Evolutionary conservation across 768 basidiomycete species (phyloP), one percentile per base, ranked within the genome.

Genomic region (Pleurotus sapidus): DNA sequence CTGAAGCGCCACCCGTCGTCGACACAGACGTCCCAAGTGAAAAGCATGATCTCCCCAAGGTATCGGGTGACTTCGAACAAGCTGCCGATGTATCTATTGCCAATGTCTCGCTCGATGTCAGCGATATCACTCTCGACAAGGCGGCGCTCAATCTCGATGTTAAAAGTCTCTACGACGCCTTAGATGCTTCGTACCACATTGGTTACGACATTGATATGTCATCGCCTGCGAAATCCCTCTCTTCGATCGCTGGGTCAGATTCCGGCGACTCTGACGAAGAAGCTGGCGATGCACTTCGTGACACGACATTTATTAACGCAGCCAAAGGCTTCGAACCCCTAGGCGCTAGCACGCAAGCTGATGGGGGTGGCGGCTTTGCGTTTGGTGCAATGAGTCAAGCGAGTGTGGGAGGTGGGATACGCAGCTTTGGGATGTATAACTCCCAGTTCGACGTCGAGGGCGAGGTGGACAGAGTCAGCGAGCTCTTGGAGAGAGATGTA

Each of bases 401-500:
- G 25, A 50, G 39, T 24, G 39, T 14, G 15, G 51, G 17, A 9
- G 39, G 17, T 20, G 51, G 51, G 14, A 11, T 56, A 43, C 18
- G 39, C n/a, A 27, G 51, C 20, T 54, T 54, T n/a, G 51, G 51
- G 39, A 43, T 54, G 51, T 84, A 78, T 62, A 83, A 78, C 58
- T 84, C 86, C 3, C 84, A 86, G 59, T 80, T 82, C 56, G 81
- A 84, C 57, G 72, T 86, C 2, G 81, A 84, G 62, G 75, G 72
- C n/a, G 75, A 78, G 59, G 77, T 83, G 15, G 79, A 80, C 47
- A 67, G 74, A 60, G 84, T 84, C 4, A 78, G 74, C 48, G 82
- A 80, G 65, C 63, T 84, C 60, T 68, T 87, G 59, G 81, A 83
- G 64, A 74, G 75, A 60, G 87, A 86, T 58, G 76, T 86, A 3